phyloP scores from a whole-genome alignment of 345 rosid genomes.

The Hibiscus syriacus region DNA sequence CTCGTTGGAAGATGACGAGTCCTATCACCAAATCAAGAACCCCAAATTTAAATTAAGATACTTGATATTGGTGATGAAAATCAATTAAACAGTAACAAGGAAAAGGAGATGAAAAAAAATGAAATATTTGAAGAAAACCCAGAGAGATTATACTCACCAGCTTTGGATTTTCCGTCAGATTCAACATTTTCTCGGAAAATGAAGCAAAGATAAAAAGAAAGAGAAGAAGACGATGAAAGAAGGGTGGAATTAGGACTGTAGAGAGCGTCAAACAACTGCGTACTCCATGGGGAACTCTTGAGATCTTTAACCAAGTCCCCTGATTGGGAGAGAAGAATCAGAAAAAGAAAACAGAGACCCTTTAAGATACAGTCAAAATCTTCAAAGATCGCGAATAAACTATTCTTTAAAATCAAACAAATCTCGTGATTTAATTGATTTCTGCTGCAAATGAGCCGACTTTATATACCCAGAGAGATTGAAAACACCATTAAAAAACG shows the following conservation, averaged over 20 bases:
- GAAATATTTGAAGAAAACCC: conserved; percentile 8
- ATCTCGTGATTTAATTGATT: background rate
- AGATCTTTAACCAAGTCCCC: conserved; percentile 5
- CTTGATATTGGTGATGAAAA: too few species aligned
- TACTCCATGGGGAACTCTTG: background rate
- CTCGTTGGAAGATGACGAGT: conserved; percentile 7
- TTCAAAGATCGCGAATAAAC: too few species aligned
- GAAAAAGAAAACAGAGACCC: background rate
- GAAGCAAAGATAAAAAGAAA: background rate
- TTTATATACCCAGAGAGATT: too few species aligned
- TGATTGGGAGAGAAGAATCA: conserved; percentile 13
- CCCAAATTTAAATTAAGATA: background rate
- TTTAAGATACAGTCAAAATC: conserved; percentile 18
- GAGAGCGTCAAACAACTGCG: too few species aligned
- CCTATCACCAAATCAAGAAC: background rate
- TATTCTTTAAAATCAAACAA: background rate
- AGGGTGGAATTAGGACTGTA: too few species aligned
- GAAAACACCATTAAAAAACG: too few species aligned
- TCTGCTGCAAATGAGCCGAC: too few species aligned
- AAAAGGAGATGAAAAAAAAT: background rate
- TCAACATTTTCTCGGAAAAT: conserved; percentile 27
- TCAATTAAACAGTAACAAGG: conserved; percentile 23
- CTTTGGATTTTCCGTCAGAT: conserved; percentile 49
- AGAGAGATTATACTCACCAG: conserved; percentile 32
- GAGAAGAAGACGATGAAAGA: background rate